Evolutionary conservation across 306 rosid genomes (phyloP).

Genomic region (Quercus gilva): DNA sequence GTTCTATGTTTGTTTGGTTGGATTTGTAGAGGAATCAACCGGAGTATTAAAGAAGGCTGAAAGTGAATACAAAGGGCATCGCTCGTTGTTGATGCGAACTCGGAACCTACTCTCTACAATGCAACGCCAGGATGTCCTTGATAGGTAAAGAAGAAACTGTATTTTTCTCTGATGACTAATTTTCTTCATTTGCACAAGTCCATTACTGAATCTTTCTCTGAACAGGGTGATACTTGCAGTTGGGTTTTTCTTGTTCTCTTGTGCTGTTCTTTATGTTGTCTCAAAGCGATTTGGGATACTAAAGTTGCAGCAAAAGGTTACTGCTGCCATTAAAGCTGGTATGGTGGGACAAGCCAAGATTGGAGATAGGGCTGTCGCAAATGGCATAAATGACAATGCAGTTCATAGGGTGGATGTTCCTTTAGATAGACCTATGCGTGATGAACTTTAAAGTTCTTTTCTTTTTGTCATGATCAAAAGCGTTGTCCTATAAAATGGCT

Average conservation of each 20-base stretch:
- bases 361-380: constrained; percentile 47
- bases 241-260: constrained; percentile 69
- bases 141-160: constrained; percentile 48
- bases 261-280: constrained; percentile 81
- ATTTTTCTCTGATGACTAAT: not conserved
- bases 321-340: constrained; percentile 79
- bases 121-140: constrained; percentile 94
- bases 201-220: constrained; percentile 15
- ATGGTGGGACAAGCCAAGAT: constrained; percentile 48
- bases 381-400: constrained; percentile 42
- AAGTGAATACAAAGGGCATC: constrained; percentile 89
- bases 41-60: constrained; percentile 81
- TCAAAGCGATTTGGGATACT: constrained; percentile 78
- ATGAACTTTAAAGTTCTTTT: constrained; percentile 52
- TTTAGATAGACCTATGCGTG: constrained; percentile 50
- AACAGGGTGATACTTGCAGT: constrained; percentile 72
- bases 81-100: constrained; percentile 73
- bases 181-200: constrained; percentile 2
- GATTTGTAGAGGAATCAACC: constrained; percentile 72
- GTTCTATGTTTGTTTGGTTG: constrained; percentile 19
- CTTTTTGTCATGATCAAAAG: no score
- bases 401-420: constrained; percentile 41
- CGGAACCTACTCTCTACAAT: constrained; percentile 81
- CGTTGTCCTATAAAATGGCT: not conserved
- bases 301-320: constrained; percentile 62